These are phyloP conservation scores for Malus fusca DNA, from an alignment of 306 rosid genomes.

Conservation along the genomic window DNA sequence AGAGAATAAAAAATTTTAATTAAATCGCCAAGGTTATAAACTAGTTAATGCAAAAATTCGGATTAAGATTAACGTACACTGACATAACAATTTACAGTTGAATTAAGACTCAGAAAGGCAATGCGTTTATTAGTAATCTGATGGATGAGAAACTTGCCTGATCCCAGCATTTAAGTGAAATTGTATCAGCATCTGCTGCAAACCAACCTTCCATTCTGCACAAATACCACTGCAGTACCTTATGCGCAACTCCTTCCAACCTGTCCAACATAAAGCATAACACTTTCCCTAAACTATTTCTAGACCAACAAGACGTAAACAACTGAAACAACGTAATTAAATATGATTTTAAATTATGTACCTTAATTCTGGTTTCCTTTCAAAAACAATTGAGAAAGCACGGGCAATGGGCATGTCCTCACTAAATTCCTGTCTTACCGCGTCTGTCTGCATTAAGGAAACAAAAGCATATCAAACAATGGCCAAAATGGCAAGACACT, in stretches of 20 bases:
- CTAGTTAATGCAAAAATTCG: not conserved
- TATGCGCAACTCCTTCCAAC: constrained; percentile 83
- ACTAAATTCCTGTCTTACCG: constrained; percentile 50
- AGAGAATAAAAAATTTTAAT: not conserved
- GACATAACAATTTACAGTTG: not conserved
- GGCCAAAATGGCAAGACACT: constrained; percentile 1
- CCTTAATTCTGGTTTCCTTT: constrained; percentile 85
- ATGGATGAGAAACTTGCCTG: constrained; percentile 45
- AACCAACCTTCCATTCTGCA: constrained; percentile 99
- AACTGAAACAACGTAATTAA: not conserved
- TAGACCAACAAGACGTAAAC: constrained; percentile 7
- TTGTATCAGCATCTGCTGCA: constrained; percentile 91
- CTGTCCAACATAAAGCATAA: constrained; percentile 29
- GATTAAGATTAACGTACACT: no score
- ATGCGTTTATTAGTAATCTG: no score
- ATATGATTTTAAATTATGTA: constrained; percentile 1
- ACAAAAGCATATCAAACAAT: constrained; percentile 18
- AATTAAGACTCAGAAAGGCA: not conserved
- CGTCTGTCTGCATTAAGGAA: constrained; percentile 53
- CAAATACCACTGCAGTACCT: constrained; percentile 95
- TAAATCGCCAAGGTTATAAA: not conserved
- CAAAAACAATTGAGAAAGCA: constrained; percentile 75
- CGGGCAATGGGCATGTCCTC: constrained; percentile 74
- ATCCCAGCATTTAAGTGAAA: constrained; percentile 90
- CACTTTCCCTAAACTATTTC: constrained; percentile 6